A percentile compares a stretch with the other conserved stretches of the same genome.
Conservation (phyloP, 805 yeast genomes). For the Nakazawaea molendinolei region DNA sequence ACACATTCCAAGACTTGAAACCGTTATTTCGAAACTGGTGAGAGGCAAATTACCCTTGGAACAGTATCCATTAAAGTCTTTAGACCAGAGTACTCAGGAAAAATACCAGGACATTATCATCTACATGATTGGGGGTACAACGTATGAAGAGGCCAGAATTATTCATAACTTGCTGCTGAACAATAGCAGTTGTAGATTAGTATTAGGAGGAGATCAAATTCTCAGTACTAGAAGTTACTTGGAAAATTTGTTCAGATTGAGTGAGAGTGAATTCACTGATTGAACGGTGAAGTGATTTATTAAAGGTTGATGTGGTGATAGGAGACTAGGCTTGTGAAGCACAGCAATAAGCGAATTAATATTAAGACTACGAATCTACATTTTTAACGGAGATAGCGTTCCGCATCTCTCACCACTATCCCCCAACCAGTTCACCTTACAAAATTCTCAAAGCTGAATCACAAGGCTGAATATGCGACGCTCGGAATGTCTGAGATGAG, state of each 20-base stretch:
- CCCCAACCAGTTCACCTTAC: no score
- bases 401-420: no score
- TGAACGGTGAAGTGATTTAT: no score
- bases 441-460: no score
- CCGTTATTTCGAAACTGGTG: conserved; percentile 33
- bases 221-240: conserved; percentile 38
- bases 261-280: conserved; percentile 12
- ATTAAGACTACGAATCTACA: no score
- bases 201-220: conserved; percentile 78
- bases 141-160: conserved; percentile 86
- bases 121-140: conserved; percentile 80
- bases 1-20: conserved; percentile 69
- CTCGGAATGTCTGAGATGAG: no score
- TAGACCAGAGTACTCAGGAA: conserved; percentile 23
- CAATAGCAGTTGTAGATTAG: conserved; percentile 51
- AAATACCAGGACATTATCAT: conserved; percentile 62
- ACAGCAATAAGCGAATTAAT: no score
- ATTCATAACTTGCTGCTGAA: conserved; percentile 63
- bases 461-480: no score
- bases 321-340: no score
- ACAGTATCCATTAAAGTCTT: conserved; percentile 38
- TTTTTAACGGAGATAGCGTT: no score
- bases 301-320: no score
- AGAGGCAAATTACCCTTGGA: conserved; percentile 32
- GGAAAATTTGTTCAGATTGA: conserved; percentile 18